phyloP scores from a whole-genome alignment of 208 protist species.

The Wallacemonas sp. region DNA sequence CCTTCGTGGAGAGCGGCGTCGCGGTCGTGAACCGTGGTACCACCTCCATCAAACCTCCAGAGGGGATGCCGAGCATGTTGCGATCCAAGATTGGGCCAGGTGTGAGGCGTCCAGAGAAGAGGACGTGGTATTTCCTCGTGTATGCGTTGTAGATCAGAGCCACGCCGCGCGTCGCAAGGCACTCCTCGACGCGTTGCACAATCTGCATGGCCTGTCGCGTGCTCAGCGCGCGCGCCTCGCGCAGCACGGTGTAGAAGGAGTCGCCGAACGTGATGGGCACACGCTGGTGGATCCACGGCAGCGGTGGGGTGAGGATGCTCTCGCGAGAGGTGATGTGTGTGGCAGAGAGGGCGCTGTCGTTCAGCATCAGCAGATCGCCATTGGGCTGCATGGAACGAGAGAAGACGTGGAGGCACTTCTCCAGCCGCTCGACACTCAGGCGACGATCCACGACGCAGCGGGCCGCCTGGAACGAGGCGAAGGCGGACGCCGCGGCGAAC shows the following conservation, averaged over 20 bases:
- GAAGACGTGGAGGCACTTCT: constrained; percentile 6
- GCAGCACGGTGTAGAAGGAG: constrained; percentile 29
- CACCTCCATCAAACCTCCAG: neutral
- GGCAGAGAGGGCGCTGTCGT: constrained; percentile 20
- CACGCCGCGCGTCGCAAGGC: constrained; percentile 29
- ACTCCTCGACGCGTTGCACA: constrained; percentile 27
- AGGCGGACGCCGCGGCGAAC: neutral
- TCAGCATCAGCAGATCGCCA: constrained; percentile 15
- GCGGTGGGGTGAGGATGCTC: constrained; percentile 28
- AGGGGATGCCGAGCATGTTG: constrained; percentile 1
- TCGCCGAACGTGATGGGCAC: constrained; percentile 40
- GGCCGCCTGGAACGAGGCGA: neutral
- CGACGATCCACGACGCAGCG: constrained; percentile 6
- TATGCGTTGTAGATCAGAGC: constrained; percentile 39
- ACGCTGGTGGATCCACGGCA: constrained; percentile 9
- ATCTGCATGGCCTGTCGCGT: constrained; percentile 24
- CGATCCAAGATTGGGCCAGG: neutral
- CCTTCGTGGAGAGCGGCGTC: constrained; percentile 21
- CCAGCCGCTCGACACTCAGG: constrained; percentile 7
- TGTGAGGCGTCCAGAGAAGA: constrained; percentile 24
- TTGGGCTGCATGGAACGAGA: neutral
- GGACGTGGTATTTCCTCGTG: constrained; percentile 31
- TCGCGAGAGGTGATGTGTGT: constrained; percentile 27
- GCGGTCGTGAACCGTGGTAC: neutral
- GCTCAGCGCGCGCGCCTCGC: constrained; percentile 6